Evolutionary conservation across 495 filamentous ascomycete species (phyloP), one percentile per base, ranked within the genome.

Genomic region (Letharia lupina): DNA sequence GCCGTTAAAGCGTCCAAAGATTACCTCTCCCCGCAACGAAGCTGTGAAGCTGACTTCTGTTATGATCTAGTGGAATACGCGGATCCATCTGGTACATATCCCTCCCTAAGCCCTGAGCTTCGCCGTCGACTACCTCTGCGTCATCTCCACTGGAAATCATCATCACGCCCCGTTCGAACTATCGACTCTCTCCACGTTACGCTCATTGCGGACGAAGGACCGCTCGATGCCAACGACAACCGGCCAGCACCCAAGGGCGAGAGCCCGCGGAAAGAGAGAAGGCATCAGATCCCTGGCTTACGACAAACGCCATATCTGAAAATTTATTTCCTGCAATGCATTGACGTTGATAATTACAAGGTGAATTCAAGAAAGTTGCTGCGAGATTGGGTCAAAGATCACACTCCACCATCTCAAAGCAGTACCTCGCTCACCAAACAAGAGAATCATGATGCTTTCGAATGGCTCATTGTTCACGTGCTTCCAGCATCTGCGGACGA

Each of bases 81-180:
- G 77, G 94, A 98, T 75, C 93, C 95, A 18, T 89, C 87, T 68
- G 89, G 88, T 61, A 81, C 96, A 61, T 98, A 91, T 72, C 85
- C 89, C 64, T 81, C 90, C 23, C 77, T 98, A n/a, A 87, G 89
- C 13, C 80, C 88, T 2, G 82, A 91, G 65, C 81, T 98, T 65
- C 83, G 88, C 56, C 77, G 87, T 60, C 87, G 91, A 52, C 82
- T 98, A 6, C 94, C 94, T 15, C 81, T 98, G n/a, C 87, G 86
- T 63, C 93, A 96, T 73, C 86, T 98, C 57, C 89, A 97, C 73
- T 98, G 94, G 94, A 94, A 96, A 75, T 96, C 95, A 10, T 89
- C 94, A 58, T 87, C 87, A 37, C 88, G 94, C 13, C 93, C 95
- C 13, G 79, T 96, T 48, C 87, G 94, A 60, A 96, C 93, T 37